phyloP scores from a whole-genome alignment of 768 basidiomycete species.

The Cystofilobasidium macerans region DNA sequence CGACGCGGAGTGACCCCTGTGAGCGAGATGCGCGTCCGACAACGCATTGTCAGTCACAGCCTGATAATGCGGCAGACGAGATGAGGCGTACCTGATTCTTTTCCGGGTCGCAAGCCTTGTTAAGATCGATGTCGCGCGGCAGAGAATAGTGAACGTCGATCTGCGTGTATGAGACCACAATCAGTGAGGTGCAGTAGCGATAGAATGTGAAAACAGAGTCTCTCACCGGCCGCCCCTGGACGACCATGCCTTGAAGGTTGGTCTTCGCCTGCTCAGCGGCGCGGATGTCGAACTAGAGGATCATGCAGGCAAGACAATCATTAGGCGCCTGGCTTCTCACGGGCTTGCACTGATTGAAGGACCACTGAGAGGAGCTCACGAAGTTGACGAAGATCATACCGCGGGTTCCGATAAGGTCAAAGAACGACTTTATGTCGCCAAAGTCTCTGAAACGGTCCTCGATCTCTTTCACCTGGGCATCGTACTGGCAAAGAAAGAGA shows the following conservation, averaged over 20 bases:
- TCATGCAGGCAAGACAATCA: too few species aligned
- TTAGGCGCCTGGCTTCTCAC: not conserved
- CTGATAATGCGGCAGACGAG: not conserved
- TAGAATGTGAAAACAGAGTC: not conserved
- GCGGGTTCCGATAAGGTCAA: conserved; percentile 82
- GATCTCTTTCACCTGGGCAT: conserved; percentile 50
- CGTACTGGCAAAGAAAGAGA: conserved; percentile 33
- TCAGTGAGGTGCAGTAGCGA: not conserved
- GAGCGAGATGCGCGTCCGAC: not conserved
- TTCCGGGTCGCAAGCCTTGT: conserved; percentile 53
- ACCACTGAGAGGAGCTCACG: conserved; percentile 50
- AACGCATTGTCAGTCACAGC: not conserved
- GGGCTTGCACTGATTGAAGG: not conserved
- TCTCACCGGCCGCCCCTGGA: conserved; percentile 77
- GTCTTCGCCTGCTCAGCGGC: conserved; percentile 88
- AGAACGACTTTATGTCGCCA: conserved; percentile 94
- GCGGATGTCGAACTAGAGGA: conserved; percentile 68
- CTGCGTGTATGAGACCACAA: conserved; percentile 40
- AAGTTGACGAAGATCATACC: conserved; percentile 99
- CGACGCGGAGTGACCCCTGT: conserved; percentile 74
- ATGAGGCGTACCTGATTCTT: conserved; percentile 59
- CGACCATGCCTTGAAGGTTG: conserved; percentile 74
- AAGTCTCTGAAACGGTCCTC: conserved; percentile 78
- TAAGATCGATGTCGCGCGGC: conserved; percentile 70
- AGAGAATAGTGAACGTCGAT: conserved; percentile 98